These are phyloP conservation scores for Vanrija sp. DNA, from an alignment of 1,284 basidiomycete species.

Conservation along the genomic window DNA sequence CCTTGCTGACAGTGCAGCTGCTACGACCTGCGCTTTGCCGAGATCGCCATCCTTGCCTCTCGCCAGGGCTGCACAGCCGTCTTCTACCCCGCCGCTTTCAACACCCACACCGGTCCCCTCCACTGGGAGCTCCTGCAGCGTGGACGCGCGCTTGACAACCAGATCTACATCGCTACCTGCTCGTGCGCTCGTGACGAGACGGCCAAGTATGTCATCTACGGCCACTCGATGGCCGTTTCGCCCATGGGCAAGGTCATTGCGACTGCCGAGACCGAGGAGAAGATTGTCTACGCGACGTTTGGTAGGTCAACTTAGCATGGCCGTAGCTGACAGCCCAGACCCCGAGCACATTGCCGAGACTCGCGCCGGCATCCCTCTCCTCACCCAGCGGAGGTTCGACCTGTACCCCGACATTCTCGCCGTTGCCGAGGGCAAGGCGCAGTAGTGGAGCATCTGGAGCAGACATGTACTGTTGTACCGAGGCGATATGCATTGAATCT, in stretches of 20 bases:
- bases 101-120: constrained; percentile 80
- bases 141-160: constrained; percentile 81
- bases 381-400: constrained; percentile 58
- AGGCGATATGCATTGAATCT: too few species aligned
- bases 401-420: constrained; percentile 12
- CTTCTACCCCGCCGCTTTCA: constrained; percentile 85
- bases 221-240: constrained; percentile 77
- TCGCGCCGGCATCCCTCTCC: constrained; percentile 73
- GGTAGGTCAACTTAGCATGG: constrained; percentile 54
- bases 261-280: constrained; percentile 68
- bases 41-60: constrained; percentile 78
- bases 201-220: constrained; percentile 62
- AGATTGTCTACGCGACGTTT: constrained; percentile 68
- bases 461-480: too few species aligned
- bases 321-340: constrained; percentile 53
- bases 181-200: constrained; percentile 78
- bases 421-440: background rate
- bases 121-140: constrained; percentile 88
- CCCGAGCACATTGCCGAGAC: constrained; percentile 61
- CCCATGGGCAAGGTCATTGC: constrained; percentile 72
- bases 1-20: background rate
- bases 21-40: constrained; percentile 65
- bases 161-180: constrained; percentile 84
- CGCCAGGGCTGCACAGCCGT: constrained; percentile 76
- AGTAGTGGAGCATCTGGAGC: too few species aligned